These are phyloP conservation scores for Phytophthora europaea DNA, from an alignment of 352 stramenopile species.

Conservation along the genomic window DNA sequence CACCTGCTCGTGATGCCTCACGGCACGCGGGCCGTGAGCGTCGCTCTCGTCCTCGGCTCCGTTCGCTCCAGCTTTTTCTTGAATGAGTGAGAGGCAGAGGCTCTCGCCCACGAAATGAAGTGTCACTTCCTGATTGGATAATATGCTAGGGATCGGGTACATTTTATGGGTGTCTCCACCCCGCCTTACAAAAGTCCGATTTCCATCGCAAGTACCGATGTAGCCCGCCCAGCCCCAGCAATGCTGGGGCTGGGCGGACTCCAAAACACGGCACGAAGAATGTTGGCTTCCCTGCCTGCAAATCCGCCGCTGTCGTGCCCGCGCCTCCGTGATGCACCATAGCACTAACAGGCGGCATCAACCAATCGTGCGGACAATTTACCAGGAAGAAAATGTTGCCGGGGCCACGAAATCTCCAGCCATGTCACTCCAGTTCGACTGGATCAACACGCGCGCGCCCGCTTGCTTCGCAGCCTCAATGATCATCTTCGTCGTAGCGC, in stretches of 20 bases:
- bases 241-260: constrained; percentile 93
- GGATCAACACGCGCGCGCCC: constrained; percentile 86
- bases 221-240: constrained; percentile 95
- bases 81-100: too few species aligned
- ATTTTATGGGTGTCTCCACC: too few species aligned
- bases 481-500: constrained; percentile 52
- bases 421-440: constrained; percentile 90
- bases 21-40: too few species aligned
- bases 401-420: constrained; percentile 43
- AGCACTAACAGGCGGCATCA: constrained; percentile 87
- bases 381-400: constrained; percentile 69
- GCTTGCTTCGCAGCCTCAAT: constrained; percentile 53
- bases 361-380: constrained; percentile 90
- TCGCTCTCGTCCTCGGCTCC: too few species aligned
- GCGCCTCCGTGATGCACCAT: too few species aligned
- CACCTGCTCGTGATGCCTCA: constrained; percentile 75
- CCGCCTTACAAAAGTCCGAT: too few species aligned
- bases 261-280: constrained; percentile 96
- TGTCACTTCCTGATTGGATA: too few species aligned
- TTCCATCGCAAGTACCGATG: too few species aligned
- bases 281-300: constrained; percentile 91
- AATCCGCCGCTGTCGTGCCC: constrained; percentile 91
- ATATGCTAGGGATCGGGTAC: too few species aligned
- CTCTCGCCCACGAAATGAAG: too few species aligned
- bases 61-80: too few species aligned